A percentile compares a stretch with the other conserved stretches of the same genome.
These are phyloP conservation scores for Tillandsia fasciculata DNA, from an alignment of 176 grass and related monocot species.

Conservation along the genomic window DNA sequence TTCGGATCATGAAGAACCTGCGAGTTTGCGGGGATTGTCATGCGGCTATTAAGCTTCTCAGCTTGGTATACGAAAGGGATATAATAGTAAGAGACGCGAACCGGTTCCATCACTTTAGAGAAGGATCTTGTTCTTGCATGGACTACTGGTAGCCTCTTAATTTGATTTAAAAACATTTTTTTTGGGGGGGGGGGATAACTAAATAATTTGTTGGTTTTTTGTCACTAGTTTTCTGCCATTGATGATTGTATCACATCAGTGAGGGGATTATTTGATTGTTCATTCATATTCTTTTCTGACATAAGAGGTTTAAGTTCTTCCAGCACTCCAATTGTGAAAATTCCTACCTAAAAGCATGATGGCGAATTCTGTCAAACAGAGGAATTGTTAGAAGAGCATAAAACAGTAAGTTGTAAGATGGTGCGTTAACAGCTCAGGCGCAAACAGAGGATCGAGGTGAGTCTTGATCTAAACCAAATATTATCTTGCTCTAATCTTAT, in stretches of 20 bases:
- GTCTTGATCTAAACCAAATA: no score
- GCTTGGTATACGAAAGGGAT: constrained; percentile 52
- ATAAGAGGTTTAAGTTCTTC: no score
- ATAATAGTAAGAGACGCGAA: constrained; percentile 58
- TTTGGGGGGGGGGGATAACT: no score
- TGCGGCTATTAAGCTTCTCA: constrained; percentile 52
- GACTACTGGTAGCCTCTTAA: constrained; percentile 51
- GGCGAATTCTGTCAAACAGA: neutral
- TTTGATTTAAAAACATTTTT: neutral
- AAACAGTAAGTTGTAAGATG: no score
- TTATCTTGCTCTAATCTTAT: no score
- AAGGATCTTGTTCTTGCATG: constrained; percentile 50
- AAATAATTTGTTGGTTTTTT: neutral
- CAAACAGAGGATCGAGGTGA: no score
- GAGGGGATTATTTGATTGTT: constrained; percentile 13
- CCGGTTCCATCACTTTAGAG: constrained; percentile 53
- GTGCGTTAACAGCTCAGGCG: no score
- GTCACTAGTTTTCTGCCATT: neutral
- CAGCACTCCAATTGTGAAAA: no score
- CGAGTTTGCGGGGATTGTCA: constrained; percentile 61
- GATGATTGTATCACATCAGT: constrained; percentile 8
- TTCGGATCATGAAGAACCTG: constrained; percentile 60
- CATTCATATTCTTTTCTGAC: neutral
- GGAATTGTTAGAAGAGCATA: neutral
- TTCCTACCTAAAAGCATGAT: no score